Conservation (phyloP, 495 filamentous ascomycete genomes). For the Opeltia flavorubescens region DNA sequence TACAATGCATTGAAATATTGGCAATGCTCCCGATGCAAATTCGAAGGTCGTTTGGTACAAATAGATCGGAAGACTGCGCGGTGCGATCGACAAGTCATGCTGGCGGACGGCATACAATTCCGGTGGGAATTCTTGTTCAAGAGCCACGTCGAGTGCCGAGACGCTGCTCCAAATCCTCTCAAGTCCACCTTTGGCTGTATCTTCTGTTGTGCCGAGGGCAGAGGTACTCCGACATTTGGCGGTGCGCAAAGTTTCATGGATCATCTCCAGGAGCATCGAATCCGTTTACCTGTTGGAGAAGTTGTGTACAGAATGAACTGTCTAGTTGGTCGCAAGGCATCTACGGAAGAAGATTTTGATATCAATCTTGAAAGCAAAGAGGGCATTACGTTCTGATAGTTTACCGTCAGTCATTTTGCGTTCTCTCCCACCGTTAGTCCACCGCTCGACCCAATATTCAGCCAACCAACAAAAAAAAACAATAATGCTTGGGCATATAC, state of each 20-base stretch:
- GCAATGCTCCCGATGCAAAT: slow-evolving; percentile 31
- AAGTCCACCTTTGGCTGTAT: slow-evolving; percentile 29
- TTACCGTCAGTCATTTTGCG: not conserved
- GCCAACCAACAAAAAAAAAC: too few species aligned
- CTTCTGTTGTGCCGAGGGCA: slow-evolving; percentile 30
- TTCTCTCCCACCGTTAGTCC: not conserved
- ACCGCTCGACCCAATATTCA: too few species aligned
- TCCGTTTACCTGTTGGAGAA: slow-evolving; percentile 16
- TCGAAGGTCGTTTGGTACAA: slow-evolving; percentile 23
- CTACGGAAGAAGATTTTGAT: slow-evolving; percentile 25
- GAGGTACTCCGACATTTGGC: slow-evolving; percentile 23
- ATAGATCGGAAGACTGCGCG: slow-evolving; percentile 13
- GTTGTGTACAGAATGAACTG: slow-evolving; percentile 21
- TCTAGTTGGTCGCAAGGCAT: slow-evolving; percentile 21
- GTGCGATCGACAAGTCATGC: slow-evolving; percentile 19
- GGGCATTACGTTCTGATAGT: slow-evolving; percentile 1
- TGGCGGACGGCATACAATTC: slow-evolving; percentile 26
- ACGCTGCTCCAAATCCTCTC: slow-evolving; percentile 1
- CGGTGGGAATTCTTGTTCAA: slow-evolving; percentile 38
- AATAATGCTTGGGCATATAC: not conserved
- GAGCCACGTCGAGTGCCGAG: slow-evolving; percentile 26
- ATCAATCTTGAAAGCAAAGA: slow-evolving; percentile 21
- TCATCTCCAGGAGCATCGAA: slow-evolving; percentile 26
- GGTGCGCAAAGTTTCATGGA: slow-evolving; percentile 29
- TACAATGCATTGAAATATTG: slow-evolving; percentile 23